Conservation (phyloP, 768 basidiomycete species). For the Suillus hirtellus region DNA sequence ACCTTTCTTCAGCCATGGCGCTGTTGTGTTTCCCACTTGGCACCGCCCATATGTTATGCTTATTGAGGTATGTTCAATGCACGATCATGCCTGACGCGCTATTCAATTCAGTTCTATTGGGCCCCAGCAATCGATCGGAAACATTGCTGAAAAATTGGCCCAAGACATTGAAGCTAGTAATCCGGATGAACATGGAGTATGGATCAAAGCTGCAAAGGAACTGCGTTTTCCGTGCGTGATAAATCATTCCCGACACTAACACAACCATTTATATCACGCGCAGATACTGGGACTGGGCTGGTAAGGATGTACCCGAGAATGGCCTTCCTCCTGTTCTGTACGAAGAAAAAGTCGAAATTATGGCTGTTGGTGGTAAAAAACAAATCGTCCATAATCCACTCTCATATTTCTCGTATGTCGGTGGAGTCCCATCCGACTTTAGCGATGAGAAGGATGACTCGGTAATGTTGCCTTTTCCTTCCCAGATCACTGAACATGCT, state of each 20-base stretch:
- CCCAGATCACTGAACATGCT: background rate
- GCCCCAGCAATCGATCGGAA: constrained; percentile 29
- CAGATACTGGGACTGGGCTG: constrained; percentile 34
- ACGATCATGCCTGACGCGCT: background rate
- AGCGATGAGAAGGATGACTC: constrained; percentile 7
- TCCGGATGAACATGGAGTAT: constrained; percentile 20
- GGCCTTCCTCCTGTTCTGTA: constrained; percentile 26
- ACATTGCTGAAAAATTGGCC: constrained; percentile 25
- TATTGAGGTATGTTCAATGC: constrained; percentile 21
- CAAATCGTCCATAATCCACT: constrained; percentile 23
- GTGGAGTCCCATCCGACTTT: constrained; percentile 23
- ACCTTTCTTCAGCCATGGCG: constrained; percentile 18
- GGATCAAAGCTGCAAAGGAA: constrained; percentile 23
- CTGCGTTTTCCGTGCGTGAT: constrained; percentile 30
- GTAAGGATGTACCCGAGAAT: constrained; percentile 17
- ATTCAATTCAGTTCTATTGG: background rate
- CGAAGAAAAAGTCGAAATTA: constrained; percentile 15
- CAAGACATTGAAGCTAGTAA: constrained; percentile 25
- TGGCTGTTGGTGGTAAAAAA: constrained; percentile 9
- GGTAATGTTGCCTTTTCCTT: constrained; percentile 12
- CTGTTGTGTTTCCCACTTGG: constrained; percentile 26
- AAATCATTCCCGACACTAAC: background rate
- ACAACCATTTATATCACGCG: background rate
- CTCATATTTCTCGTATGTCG: constrained; percentile 16
- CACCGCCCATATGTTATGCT: constrained; percentile 31